Base-by-base conservation (phyloP, 2,329 filamentous ascomycete genomes). In the Colletotrichum caudatum region DNA sequence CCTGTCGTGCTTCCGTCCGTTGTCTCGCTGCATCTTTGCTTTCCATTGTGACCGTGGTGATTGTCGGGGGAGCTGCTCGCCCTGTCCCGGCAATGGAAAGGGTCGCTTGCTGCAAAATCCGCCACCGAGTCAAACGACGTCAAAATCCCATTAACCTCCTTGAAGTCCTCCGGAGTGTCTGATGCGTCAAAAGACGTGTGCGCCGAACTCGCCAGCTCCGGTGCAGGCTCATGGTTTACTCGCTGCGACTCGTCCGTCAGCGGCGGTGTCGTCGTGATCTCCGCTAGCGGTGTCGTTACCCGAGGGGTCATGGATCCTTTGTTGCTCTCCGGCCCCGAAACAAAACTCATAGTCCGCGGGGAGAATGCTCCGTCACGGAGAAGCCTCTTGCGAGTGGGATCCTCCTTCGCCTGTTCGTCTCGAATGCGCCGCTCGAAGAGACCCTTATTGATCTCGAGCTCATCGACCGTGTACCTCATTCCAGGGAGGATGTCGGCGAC, bases 401-500 rank as follows among this genome's bases (percentile, higher is more conserved):
- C 83, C 76, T 84, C 83, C 57, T 82, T 86, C 48, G 85, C 83
- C 78, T 90, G 89, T 75, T 92, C 91, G 61, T 90, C 85, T 48
- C 88, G 85, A 53, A 95, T 89, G 74, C 88, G 90, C 59, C 83
- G 83, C 75, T 93, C 89, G 87, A 97, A 98, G 7, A 91, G 85
- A 2, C 83, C 82, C 80, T 92, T 93, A 81, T 98, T 98, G 69
- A 84, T 84, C 62, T 93, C 86, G 33, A 98, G 91, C 81, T 97
- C 94, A 35, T 93, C 89, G 16, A 97, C 91, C 16, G 92, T 93
- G 80, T 97, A 98, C 62, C 87, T 85, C 90, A 98, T 93, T 29
- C 89, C 89, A 2, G 96, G 95, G 77, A 98, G 88, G 46, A 98
- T 89, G 76, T 97, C 93, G 39, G 93, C 91, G 9, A 98, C 92